These are phyloP conservation scores for Nakaseomyces nivariensis DNA, from an alignment of 1,139 yeast genomes.

Conservation along the genomic window DNA sequence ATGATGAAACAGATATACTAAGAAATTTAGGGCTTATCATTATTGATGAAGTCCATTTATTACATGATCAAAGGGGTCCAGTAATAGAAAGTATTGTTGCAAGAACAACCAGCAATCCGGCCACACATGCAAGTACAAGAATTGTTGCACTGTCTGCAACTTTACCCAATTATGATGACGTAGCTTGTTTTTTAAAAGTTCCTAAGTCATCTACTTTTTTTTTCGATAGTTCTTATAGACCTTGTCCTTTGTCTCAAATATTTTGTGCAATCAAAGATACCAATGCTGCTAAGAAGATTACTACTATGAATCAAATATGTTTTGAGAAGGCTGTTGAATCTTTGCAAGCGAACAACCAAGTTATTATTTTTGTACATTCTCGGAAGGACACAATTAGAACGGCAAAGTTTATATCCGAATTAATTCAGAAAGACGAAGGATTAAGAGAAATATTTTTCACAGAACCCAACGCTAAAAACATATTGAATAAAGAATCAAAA, in stretches of 20 bases:
- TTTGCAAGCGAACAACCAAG: constrained; percentile 52
- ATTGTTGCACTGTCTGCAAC: constrained; percentile 90
- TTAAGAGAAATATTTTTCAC: constrained; percentile 47
- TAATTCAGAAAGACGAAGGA: constrained; percentile 35
- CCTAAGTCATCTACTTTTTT: constrained; percentile 47
- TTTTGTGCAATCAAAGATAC: constrained; percentile 83
- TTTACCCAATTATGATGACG: constrained; percentile 81
- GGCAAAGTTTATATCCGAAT: constrained; percentile 50
- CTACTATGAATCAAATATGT: constrained; percentile 87
- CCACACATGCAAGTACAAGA: constrained; percentile 39
- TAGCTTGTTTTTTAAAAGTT: constrained; percentile 71
- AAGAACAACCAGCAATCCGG: constrained; percentile 43
- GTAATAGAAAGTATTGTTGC: constrained; percentile 83
- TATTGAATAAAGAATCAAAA: constrained; percentile 55
- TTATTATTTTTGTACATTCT: constrained; percentile 87
- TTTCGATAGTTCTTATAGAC: constrained; percentile 77
- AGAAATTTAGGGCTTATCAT: constrained; percentile 63
- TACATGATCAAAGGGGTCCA: constrained; percentile 94
- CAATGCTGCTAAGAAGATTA: constrained; percentile 65
- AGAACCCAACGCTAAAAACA: constrained; percentile 51
- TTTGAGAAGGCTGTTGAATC: constrained; percentile 71
- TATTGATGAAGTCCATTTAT: constrained; percentile 85
- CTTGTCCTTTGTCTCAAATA: constrained; percentile 86
- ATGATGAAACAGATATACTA: constrained; percentile 51
- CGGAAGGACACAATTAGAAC: constrained; percentile 85